Evolutionary conservation across 208 protist species (phyloP), one percentile per base, ranked within the genome.

Genomic region (Novymonas esmeraldas): DNA sequence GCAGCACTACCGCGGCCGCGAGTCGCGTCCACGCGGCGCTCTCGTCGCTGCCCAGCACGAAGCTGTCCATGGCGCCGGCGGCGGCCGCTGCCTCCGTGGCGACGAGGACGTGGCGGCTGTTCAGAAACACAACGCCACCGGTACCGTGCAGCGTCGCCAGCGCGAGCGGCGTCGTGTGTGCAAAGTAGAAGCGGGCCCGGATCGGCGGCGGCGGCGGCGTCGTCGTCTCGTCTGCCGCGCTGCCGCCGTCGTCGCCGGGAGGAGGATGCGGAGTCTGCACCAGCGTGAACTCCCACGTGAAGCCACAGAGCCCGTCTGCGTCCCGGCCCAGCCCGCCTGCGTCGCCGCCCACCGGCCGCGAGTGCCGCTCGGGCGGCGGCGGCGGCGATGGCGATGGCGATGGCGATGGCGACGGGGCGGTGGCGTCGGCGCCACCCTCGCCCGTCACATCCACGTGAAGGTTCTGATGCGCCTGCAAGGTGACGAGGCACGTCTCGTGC

Each of bases 81-180:
- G 39, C 39, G 2, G 5, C 28, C 22, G 54, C 4, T 16, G 48
- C 39, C 49, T 73, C 60, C n/a, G 80, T 70, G 49, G 61, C 52
- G 16, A 91, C 54, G n/a, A 91, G 64, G 18, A 85, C 79, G 29
- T 86, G 73, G 16, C 81, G 74, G 22, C 81, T 73, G 26, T 70
- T 81, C 44, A 79, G 6, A 51, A 91, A 87, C 7, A 84, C 11
- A 52, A 91, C 64, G 14, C 85, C 85, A 6, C 76, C 64, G 3
- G 49, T 51, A 31, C 64, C 75, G 6, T 36, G 41, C 24, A 66
- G 16, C 16, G 69, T 75, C 3, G 59, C 48, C 28, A 0, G 29
- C 28, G 62, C 18, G 29, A 65, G 63, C 2, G 56, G 55, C 3
- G 54, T 44, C 9, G 61, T 39, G 10, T 61, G 52, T 13, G 55